Evolutionary conservation across 805 yeast genomes (phyloP).

Genomic region (Hemisphaericaspora nanyangensis): DNA sequence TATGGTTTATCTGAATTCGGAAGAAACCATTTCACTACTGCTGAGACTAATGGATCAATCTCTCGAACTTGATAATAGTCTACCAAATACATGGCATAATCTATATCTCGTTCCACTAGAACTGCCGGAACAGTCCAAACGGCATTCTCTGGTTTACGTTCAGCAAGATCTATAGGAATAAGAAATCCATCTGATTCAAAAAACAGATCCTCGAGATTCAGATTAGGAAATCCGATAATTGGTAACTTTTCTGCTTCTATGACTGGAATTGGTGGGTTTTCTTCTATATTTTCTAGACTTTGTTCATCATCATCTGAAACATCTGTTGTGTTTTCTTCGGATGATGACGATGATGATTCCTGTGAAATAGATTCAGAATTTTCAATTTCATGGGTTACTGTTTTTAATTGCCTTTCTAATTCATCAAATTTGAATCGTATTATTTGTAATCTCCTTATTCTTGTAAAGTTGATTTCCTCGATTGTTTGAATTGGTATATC

Average conservation of each 20-base stretch:
- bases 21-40: background rate
- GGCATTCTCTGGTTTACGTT: background rate
- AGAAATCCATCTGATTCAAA: background rate
- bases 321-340: background rate
- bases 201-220: background rate
- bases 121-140: background rate
- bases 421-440: constrained; percentile 6
- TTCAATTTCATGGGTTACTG: background rate
- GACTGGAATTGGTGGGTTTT: constrained; percentile 1
- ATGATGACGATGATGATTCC: background rate
- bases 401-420: background rate
- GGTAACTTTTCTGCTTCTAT: constrained; percentile 6
- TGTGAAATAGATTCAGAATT: background rate
- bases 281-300: background rate
- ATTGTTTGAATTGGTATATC: background rate
- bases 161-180: background rate
- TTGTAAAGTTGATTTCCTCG: constrained; percentile 2
- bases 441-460: constrained; percentile 1
- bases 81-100: too few species aligned
- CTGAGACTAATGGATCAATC: background rate
- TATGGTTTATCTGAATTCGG: background rate
- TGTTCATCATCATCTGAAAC: background rate
- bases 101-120: background rate
- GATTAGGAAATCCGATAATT: background rate
- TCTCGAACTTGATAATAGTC: background rate